These are phyloP conservation scores for Areca catechu DNA, from an alignment of 176 grass and related monocot species.

Conservation along the genomic window DNA sequence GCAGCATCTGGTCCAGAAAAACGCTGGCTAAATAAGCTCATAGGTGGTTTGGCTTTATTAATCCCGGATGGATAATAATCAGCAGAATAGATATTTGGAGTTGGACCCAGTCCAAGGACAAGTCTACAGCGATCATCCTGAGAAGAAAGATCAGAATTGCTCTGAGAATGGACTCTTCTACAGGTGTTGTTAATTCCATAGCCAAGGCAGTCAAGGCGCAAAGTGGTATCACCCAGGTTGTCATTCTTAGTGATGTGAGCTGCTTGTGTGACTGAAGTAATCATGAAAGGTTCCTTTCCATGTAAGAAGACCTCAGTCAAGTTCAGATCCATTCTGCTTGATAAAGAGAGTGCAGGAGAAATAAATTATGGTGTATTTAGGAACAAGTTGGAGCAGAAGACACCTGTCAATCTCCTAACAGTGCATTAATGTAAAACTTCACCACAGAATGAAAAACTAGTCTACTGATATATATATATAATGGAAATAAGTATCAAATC, in stretches of 20 bases:
- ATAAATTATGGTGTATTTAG: background rate
- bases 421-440: conserved; percentile 11
- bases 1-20: background rate
- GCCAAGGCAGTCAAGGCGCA: background rate
- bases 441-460: conserved; percentile 27
- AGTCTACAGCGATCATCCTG: conserved; percentile 45
- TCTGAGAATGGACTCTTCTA: background rate
- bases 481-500: conserved; percentile 54
- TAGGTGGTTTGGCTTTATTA: background rate
- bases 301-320: conserved; percentile 4
- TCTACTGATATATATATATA: conserved; percentile 32
- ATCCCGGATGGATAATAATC: background rate
- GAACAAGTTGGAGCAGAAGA: background rate
- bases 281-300: conserved; percentile 10
- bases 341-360: background rate
- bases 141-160: conserved; percentile 4
- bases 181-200: background rate
- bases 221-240: conserved; percentile 4
- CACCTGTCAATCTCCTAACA: background rate
- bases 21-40: background rate
- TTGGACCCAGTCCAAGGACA: conserved; percentile 53
- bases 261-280: conserved; percentile 12
- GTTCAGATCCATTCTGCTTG: background rate
- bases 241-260: conserved; percentile 6
- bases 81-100: conserved; percentile 3